A percentile compares a stretch with the other conserved stretches of the same genome.
These are phyloP conservation scores for Grosmannia huntii DNA, from an alignment of 2,329 filamentous ascomycete species.

Conservation along the genomic window DNA sequence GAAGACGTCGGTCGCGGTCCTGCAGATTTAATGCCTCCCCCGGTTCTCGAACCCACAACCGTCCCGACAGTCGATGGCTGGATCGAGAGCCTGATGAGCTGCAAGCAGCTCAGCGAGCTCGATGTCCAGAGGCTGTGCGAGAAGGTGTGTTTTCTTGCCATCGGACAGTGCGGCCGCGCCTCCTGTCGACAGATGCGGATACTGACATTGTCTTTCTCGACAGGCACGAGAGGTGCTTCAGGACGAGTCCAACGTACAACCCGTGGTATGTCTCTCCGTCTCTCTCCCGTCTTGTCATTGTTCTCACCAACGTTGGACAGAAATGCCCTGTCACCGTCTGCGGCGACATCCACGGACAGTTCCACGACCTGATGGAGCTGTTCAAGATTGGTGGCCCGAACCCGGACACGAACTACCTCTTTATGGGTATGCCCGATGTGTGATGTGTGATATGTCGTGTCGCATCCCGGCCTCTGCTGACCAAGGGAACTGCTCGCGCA, in stretches of 20 bases:
- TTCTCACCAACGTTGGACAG: conserved; percentile 27
- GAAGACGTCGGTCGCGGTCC: conserved; percentile 88
- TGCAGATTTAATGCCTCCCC: conserved; percentile 60
- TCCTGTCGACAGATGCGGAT: neutral
- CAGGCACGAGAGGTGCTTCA: conserved; percentile 92
- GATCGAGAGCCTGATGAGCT: conserved; percentile 97
- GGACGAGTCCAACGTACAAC: conserved; percentile 97
- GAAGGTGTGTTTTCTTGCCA: conserved; percentile 65
- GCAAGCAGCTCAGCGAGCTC: conserved; percentile 91
- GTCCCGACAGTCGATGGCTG: conserved; percentile 92
- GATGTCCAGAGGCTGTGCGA: conserved; percentile 97
- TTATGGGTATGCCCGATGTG: conserved; percentile 82
- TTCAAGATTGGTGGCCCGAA: conserved; percentile 98
- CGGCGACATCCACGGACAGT: conserved; percentile 98
- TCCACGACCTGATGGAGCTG: conserved; percentile 97
- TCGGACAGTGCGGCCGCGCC: neutral
- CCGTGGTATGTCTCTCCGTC: conserved; percentile 58
- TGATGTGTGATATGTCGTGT: too few species aligned
- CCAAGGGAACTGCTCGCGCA: neutral
- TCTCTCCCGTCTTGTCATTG: neutral
- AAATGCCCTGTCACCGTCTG: conserved; percentile 99
- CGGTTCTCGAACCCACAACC: conserved; percentile 63
- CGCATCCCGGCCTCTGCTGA: neutral
- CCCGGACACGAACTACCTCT: conserved; percentile 97
- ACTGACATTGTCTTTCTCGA: neutral